phyloP scores from a whole-genome alignment of 352 stramenopile genomes.

The Globisporangium canariense region DNA sequence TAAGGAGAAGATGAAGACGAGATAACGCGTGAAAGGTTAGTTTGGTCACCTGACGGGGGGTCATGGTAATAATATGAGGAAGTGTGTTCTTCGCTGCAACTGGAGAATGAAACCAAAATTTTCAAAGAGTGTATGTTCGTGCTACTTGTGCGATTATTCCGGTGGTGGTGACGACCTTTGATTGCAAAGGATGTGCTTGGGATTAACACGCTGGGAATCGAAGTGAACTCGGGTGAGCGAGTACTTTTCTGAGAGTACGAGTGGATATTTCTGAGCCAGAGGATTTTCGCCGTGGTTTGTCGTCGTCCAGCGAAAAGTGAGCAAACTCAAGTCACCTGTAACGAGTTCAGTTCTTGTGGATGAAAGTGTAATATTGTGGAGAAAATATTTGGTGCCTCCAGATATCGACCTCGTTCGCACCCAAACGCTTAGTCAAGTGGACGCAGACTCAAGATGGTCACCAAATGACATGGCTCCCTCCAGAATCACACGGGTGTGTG shows the following conservation, averaged over 20 bases:
- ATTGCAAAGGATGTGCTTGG: not conserved
- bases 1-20: slow-evolving; percentile 6
- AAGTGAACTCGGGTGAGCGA: not conserved
- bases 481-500: not conserved
- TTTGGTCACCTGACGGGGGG: not conserved
- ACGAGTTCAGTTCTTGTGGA: no score
- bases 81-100: not conserved
- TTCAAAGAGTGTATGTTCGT: no score
- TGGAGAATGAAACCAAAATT: not conserved
- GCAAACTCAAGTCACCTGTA: not conserved
- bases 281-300: no score
- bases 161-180: not conserved
- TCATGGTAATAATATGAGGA: not conserved
- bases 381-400: slow-evolving; percentile 1
- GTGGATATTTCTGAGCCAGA: not conserved
- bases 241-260: not conserved
- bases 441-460: not conserved
- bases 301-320: not conserved
- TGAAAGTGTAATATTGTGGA: not conserved
- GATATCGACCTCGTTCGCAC: not conserved
- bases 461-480: not conserved
- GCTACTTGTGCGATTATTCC: not conserved
- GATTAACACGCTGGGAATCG: not conserved
- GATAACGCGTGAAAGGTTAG: not conserved
- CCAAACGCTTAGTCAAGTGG: slow-evolving; percentile 4